These are phyloP conservation scores for Ichthyophonus hoferi DNA, from an alignment of 208 protist genomes.

Conservation along the genomic window DNA sequence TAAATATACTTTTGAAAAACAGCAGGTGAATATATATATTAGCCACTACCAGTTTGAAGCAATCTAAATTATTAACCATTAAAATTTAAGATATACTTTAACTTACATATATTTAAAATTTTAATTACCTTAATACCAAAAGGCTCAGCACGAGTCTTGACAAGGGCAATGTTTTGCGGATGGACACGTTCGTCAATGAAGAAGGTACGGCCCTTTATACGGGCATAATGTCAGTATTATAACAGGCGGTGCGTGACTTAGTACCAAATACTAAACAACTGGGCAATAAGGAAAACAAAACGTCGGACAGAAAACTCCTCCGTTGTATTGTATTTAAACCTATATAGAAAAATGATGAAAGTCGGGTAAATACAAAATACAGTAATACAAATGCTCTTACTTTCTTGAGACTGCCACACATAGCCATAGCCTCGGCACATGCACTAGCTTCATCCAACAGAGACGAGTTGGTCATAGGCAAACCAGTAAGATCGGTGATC, in stretches of 20 bases:
- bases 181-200: slow-evolving; percentile 64
- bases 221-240: too few species aligned
- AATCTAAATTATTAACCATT: too few species aligned
- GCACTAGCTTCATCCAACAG: slow-evolving; percentile 80
- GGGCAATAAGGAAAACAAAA: too few species aligned
- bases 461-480: slow-evolving; percentile 88
- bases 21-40: too few species aligned
- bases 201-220: slow-evolving; percentile 57
- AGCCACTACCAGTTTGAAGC: too few species aligned
- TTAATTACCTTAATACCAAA: slow-evolving; percentile 78
- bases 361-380: background rate
- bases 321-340: background rate
- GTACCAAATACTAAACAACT: too few species aligned
- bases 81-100: too few species aligned
- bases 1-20: too few species aligned
- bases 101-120: too few species aligned
- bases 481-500: slow-evolving; percentile 85
- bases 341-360: background rate
- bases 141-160: slow-evolving; percentile 65
- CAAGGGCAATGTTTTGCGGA: slow-evolving; percentile 72
- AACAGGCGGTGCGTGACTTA: too few species aligned
- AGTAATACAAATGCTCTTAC: background rate
- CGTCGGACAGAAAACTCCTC: too few species aligned
- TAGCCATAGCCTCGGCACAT: slow-evolving; percentile 72
- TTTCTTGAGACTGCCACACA: slow-evolving; percentile 59